A percentile compares a stretch with the other conserved stretches of the same genome.
Conservation (phyloP, 1,284 basidiomycete genomes). For the Fomitopsis pinicola region DNA sequence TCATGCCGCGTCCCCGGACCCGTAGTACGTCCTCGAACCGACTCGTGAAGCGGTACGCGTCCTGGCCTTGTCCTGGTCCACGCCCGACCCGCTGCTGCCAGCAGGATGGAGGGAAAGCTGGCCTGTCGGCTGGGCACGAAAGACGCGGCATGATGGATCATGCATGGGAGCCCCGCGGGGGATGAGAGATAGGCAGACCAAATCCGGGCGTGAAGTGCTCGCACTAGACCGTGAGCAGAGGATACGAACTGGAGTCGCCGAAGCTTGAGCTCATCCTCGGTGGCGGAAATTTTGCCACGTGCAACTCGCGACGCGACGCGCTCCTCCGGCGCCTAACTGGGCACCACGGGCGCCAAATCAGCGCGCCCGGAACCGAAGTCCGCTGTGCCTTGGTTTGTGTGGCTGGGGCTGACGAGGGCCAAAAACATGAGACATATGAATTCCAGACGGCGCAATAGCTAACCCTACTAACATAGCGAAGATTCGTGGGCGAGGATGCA, state of each 20-base stretch:
- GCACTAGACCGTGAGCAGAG: not conserved
- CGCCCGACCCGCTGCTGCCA: slow-evolving; percentile 47
- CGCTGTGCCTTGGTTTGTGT: not conserved
- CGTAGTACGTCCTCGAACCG: not conserved
- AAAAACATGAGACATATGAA: not conserved
- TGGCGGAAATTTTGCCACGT: slow-evolving; percentile 6
- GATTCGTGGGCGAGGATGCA: not conserved
- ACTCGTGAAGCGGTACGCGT: slow-evolving; percentile 16
- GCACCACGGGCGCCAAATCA: not conserved
- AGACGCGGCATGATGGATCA: slow-evolving; percentile 51
- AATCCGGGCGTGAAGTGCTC: not conserved
- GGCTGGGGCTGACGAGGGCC: not conserved
- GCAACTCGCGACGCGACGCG: slow-evolving; percentile 1
- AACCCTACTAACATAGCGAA: not conserved
- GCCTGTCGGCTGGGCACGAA: slow-evolving; percentile 32
- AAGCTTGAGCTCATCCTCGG: not conserved
- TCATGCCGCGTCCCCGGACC: not conserved
- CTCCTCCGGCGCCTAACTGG: not conserved
- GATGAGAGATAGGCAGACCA: slow-evolving; percentile 7
- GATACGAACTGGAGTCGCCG: not conserved
- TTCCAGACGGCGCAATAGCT: not conserved
- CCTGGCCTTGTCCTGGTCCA: slow-evolving; percentile 35
- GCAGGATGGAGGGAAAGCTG: slow-evolving; percentile 40
- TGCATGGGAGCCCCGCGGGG: slow-evolving; percentile 44
- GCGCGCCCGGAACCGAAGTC: not conserved